A percentile compares a stretch with the other conserved stretches of the same genome.
Evolutionary conservation across 225 moss, liverwort and hornwort species (phyloP).

Genomic region (Asterella californica): DNA sequence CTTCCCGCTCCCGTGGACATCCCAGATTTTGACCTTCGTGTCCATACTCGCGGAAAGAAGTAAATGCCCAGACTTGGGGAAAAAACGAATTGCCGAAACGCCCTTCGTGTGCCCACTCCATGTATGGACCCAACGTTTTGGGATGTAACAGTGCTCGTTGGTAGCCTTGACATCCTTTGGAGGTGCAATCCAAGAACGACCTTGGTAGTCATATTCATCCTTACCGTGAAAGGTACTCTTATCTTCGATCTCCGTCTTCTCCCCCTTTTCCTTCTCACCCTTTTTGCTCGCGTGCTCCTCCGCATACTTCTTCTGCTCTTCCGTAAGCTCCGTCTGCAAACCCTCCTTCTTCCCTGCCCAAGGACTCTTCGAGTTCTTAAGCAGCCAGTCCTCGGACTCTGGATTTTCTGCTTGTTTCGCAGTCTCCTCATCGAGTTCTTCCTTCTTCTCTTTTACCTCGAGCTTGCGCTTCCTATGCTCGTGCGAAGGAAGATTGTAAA

Average conservation of each 20-base stretch:
- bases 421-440: slow-evolving; percentile 53
- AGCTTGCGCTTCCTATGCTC: slow-evolving; percentile 82
- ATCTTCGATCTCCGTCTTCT: slow-evolving; percentile 70
- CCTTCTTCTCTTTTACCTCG: slow-evolving; percentile 52
- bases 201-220: slow-evolving; percentile 93
- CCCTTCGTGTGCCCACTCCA: slow-evolving; percentile 99
- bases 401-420: slow-evolving; percentile 65
- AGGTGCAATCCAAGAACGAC: slow-evolving; percentile 86
- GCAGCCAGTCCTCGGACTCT: slow-evolving; percentile 72
- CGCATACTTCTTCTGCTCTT: slow-evolving; percentile 70
- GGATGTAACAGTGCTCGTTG: slow-evolving; percentile 95
- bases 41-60: slow-evolving; percentile 97
- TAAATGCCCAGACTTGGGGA: slow-evolving; percentile 87
- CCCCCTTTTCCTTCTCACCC: slow-evolving; percentile 68
- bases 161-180: slow-evolving; percentile 95
- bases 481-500: slow-evolving; percentile 80
- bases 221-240: slow-evolving; percentile 99
- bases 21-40: slow-evolving; percentile 98
- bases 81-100: slow-evolving; percentile 85
- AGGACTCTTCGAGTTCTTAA: slow-evolving; percentile 80
- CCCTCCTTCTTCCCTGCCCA: slow-evolving; percentile 85
- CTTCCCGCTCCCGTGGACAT: slow-evolving; percentile 95
- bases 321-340: slow-evolving; percentile 78
- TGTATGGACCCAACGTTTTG: slow-evolving; percentile 93
- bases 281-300: slow-evolving; percentile 86